Base-by-base conservation (phyloP, 2,329 filamentous ascomycete genomes). In the Ophiostoma perfectum region DNA sequence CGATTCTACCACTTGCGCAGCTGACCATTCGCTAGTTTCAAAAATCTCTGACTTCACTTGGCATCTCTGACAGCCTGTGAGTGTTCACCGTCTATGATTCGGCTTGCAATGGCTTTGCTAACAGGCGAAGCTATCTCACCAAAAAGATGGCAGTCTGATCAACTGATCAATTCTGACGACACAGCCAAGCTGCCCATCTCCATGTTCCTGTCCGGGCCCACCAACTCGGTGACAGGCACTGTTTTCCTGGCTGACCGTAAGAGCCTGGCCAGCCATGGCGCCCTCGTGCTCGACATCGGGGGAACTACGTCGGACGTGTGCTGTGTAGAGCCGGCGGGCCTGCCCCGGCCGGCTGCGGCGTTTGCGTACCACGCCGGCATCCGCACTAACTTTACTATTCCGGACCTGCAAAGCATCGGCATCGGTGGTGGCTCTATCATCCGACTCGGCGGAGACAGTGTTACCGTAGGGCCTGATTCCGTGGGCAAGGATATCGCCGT, bases 71-170 rank as follows among this genome's bases (percentile, higher is more conserved):
- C n/a, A 55, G 49, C 12, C 18, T 55, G 49, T 55, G 14, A 9
- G 42, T 45, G 9, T 45, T 8, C 14, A 12, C 1, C 3, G 9
- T 11, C 2, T 2, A 7, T 8, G 42, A 9, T 45, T 5, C 2
- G 27, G 27, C 1, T 27, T 27, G 27, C 27, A 45, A 8, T 45
- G 42, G 8, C 42, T 27, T 2, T 2, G 27, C 27, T 27, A 27
- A 27, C 27, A 27, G 2, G 27, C 27, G 27, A 27, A 45, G 42
- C 42, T 45, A 55, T 4, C n/a, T 55, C 3, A 55, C 49, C 2
- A 55, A 36, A 27, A 55, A 55, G 49, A 55, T 18, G 49, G 49
- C n/a, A 55, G n/a, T 3, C 49, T 55, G 49, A 55, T 55, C 49
- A 55, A n/a, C 49, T 55, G 49, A 55, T 55, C 49, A 55, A n/a